A percentile compares a stretch with the other conserved stretches of the same genome.
phyloP scores from a whole-genome alignment of 306 rosid genomes.

The Mimosa bimucronata region DNA sequence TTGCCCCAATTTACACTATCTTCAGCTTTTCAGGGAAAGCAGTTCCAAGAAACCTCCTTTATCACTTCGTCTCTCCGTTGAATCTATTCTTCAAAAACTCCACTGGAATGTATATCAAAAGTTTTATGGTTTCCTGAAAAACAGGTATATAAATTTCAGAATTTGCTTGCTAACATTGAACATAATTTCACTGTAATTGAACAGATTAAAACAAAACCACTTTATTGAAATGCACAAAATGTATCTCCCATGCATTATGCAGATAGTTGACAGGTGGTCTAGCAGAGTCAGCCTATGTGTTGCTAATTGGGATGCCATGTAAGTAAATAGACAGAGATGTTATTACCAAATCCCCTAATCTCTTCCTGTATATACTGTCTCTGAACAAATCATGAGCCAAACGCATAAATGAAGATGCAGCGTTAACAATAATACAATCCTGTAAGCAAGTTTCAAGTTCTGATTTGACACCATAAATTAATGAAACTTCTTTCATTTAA shows the following conservation, averaged over 20 bases:
- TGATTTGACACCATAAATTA: too few species aligned
- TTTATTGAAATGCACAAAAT: neutral
- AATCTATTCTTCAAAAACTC: neutral
- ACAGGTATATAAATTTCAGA: too few species aligned
- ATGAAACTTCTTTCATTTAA: too few species aligned
- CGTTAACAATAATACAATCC: too few species aligned
- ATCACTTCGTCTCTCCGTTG: neutral
- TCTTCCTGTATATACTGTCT: too few species aligned
- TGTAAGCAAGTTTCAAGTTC: too few species aligned
- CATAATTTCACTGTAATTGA: neutral
- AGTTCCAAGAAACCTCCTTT: neutral
- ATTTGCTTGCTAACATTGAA: neutral
- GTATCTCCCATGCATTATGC: neutral
- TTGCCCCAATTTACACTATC: too few species aligned
- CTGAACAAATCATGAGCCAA: too few species aligned
- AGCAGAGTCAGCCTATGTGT: too few species aligned
- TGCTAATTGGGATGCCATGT: neutral
- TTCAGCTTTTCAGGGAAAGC: neutral
- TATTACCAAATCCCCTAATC: too few species aligned
- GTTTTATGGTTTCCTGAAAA: neutral
- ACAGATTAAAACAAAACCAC: neutral
- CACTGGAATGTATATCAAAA: neutral
- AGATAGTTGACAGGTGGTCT: neutral
- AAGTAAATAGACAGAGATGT: too few species aligned
- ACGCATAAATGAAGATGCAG: too few species aligned